Evolutionary conservation across 805 yeast species (phyloP).

Genomic region (Saccharomyces paradoxus): DNA sequence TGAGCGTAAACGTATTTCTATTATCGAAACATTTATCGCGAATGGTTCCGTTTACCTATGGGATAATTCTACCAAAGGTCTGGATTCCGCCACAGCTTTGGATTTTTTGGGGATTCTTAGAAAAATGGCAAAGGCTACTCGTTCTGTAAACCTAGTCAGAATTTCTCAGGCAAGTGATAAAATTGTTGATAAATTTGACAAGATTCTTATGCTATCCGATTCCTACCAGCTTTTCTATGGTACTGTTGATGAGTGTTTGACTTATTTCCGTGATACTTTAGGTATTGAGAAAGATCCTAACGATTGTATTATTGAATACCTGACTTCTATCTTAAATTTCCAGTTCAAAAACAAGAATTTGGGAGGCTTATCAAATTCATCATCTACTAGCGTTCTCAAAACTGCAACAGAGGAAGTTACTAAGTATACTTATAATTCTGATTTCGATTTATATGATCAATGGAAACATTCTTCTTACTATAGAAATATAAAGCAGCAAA

Average conservation of each 20-base stretch:
- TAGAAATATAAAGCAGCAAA: constrained; percentile 15
- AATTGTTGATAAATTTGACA: constrained; percentile 43
- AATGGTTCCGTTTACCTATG: constrained; percentile 43
- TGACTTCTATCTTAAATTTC: constrained; percentile 48
- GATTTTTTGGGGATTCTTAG: constrained; percentile 40
- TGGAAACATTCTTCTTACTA: constrained; percentile 26
- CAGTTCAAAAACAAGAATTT: constrained; percentile 5
- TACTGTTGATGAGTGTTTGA: constrained; percentile 35
- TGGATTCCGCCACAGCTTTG: constrained; percentile 43
- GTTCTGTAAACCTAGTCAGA: constrained; percentile 38
- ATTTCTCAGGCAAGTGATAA: constrained; percentile 43
- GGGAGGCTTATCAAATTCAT: not conserved
- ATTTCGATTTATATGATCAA: constrained; percentile 39
- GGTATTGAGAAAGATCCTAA: constrained; percentile 48
- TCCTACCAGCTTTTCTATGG: constrained; percentile 44
- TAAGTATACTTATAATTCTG: constrained; percentile 20
- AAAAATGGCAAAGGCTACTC: constrained; percentile 34
- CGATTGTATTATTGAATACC: constrained; percentile 56
- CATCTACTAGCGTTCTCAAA: not conserved
- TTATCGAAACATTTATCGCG: constrained; percentile 47
- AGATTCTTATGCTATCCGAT: constrained; percentile 39
- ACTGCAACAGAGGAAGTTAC: not conserved
- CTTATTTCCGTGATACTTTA: constrained; percentile 40
- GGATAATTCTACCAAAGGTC: constrained; percentile 47
- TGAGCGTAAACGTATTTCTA: constrained; percentile 57